phyloP scores from a whole-genome alignment of 768 basidiomycete species.

The Trametes gibbosa region DNA sequence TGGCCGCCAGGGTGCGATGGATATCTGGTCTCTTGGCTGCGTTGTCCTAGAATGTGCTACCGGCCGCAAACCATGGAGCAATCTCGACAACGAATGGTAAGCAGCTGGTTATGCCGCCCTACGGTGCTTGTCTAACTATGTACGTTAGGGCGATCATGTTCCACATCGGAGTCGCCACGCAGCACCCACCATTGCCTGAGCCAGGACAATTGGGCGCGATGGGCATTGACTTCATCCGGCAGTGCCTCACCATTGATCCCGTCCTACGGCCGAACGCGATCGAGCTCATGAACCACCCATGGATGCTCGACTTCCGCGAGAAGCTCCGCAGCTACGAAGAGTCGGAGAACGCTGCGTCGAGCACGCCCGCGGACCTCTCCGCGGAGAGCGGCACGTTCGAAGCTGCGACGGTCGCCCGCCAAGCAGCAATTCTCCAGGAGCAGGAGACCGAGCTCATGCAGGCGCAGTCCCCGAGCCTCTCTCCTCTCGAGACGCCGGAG shows the following conservation, averaged over 20 bases:
- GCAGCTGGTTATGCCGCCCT: slow-evolving; percentile 19
- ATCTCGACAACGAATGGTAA: slow-evolving; percentile 98
- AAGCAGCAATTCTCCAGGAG: slow-evolving; percentile 55
- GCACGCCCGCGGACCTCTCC: slow-evolving; percentile 44
- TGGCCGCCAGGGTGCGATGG: slow-evolving; percentile 92
- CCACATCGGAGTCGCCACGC: slow-evolving; percentile 94
- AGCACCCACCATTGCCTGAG: slow-evolving; percentile 94
- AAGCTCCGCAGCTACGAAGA: slow-evolving; percentile 68
- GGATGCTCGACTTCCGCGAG: slow-evolving; percentile 85
- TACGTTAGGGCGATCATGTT: slow-evolving; percentile 96
- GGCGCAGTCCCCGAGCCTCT: slow-evolving; percentile 48
- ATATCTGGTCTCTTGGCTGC: slow-evolving; percentile 97
- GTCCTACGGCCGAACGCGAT: slow-evolving; percentile 76
- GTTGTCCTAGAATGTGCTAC: slow-evolving; percentile 97
- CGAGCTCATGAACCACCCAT: slow-evolving; percentile 84
- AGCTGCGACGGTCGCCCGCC: slow-evolving; percentile 50
- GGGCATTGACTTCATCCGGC: slow-evolving; percentile 92
- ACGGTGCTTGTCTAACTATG: slow-evolving; percentile 6
- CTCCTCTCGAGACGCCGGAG: slow-evolving; percentile 35
- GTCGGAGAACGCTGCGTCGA: slow-evolving; percentile 48
- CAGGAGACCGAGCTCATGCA: slow-evolving; percentile 58
- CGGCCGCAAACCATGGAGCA: slow-evolving; percentile 97
- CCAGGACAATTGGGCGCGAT: slow-evolving; percentile 81
- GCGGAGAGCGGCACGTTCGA: slow-evolving; percentile 46
- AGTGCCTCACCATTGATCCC: slow-evolving; percentile 87